Evolutionary conservation across 2,329 filamentous ascomycete species (phyloP), one percentile per base, ranked within the genome.

Genomic region (Coleophoma crateriformis): DNA sequence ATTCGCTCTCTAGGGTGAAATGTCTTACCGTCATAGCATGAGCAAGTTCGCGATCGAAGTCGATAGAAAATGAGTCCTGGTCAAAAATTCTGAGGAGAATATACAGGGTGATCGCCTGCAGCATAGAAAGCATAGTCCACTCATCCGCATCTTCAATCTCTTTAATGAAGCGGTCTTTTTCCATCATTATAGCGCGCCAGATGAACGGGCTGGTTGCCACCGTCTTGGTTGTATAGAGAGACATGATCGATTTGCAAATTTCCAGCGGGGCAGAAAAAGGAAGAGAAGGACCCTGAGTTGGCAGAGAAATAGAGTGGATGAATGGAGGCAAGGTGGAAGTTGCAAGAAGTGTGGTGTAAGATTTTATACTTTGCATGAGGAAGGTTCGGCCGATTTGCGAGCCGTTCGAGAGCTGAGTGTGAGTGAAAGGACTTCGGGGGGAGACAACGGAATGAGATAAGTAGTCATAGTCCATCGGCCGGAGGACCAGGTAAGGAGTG

Each of bases 31-130:
- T 55, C 50, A 55, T 55, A 33, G 53, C 49, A 27, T 40, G n/a
- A 50, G 20, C 43, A 38, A 55, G 53, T 22, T 53, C 53, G 46
- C 48, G 43, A 46, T 55, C 53, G 50, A 55, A 55, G 10, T 53
- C 53, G 33, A 39, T 48, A 19, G 53, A 53, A 34, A 55, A 53
- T 47, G 48, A 50, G 32, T 50, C 48, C 39, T 53, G 13, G 43
- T 55, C 53, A 39, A 55, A 55, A 27, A 55, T 55, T 37, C 53
- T 53, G 44, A 55, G 53, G 40, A 55, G 48, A 38, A 55, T 53
- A 34, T 55, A 55, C 46, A 55, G 19, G 5, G 53, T 53, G 37
- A 55, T 39, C 34, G 53, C 53, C 19, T 55, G 53, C 10, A 55
- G 48, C 53, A 55, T 55, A 3, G 51, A 49, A 19, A 55, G 48